Percentiles rank a stretch among this genome's conserved stretches.
These are phyloP conservation scores for Paxillus rubicundulus DNA, from an alignment of 768 basidiomycete species.

Conservation along the genomic window DNA sequence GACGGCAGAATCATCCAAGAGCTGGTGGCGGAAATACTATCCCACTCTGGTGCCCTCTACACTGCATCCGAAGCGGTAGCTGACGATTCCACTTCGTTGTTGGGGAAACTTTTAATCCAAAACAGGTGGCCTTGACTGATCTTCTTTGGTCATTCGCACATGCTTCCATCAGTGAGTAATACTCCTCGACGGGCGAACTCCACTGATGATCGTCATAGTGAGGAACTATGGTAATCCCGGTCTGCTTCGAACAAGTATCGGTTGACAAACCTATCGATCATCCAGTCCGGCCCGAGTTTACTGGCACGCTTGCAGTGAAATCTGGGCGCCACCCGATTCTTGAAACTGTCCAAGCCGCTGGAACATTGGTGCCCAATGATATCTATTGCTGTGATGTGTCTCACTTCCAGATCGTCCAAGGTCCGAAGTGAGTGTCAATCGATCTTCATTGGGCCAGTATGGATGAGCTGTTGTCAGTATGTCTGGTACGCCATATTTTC, in stretches of 20 bases:
- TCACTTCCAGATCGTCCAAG: constrained; percentile 88
- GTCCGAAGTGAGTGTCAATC: constrained; percentile 66
- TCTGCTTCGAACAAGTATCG: background rate
- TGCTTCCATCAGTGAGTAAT: constrained; percentile 65
- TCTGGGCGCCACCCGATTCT: constrained; percentile 86
- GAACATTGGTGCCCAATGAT: constrained; percentile 82
- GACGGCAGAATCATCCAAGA: constrained; percentile 70
- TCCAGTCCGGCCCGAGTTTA: constrained; percentile 87
- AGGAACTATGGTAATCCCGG: constrained; percentile 44
- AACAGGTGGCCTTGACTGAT: constrained; percentile 81
- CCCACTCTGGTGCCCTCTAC: constrained; percentile 77
- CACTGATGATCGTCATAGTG: constrained; percentile 30
- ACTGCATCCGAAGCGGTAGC: constrained; percentile 85
- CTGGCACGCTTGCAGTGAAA: constrained; percentile 86
- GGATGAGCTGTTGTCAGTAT: constrained; percentile 41
- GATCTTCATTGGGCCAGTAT: background rate
- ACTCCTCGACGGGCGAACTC: background rate
- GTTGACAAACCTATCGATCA: background rate
- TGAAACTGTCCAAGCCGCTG: constrained; percentile 66
- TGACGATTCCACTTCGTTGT: background rate
- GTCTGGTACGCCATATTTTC: constrained; percentile 42
- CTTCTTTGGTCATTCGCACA: constrained; percentile 90
- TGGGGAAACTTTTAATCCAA: background rate
- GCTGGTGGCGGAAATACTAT: constrained; percentile 66
- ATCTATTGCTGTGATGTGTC: constrained; percentile 83